Evolutionary conservation across 2,329 filamentous ascomycete species (phyloP).

Genomic region (Colletotrichum sidae): DNA sequence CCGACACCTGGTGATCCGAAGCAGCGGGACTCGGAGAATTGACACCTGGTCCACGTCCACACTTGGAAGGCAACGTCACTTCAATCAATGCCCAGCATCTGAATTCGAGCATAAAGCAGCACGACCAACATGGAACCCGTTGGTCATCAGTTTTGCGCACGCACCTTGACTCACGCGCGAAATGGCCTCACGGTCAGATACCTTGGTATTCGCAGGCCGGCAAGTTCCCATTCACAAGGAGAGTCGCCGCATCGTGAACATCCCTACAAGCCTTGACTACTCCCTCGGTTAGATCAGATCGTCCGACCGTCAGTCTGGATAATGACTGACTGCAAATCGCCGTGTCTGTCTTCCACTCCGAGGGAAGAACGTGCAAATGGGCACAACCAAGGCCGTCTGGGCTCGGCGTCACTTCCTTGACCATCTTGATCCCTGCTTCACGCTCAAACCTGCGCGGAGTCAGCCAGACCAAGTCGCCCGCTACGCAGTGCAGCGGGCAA

Average conservation of each 20-base stretch:
- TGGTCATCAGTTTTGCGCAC: constrained; percentile 20
- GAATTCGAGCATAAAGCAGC: constrained; percentile 25
- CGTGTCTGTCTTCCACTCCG: constrained; percentile 16
- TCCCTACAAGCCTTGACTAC: constrained; percentile 25
- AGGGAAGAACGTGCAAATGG: constrained; percentile 17
- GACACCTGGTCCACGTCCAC: constrained; percentile 14
- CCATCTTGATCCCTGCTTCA: constrained; percentile 7
- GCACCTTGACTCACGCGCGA: constrained; percentile 6
- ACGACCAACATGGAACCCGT: constrained; percentile 18
- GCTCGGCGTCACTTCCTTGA: constrained; percentile 17
- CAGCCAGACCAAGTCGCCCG: constrained; percentile 10
- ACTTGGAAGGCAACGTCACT: constrained; percentile 14
- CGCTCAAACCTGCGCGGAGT: constrained; percentile 20
- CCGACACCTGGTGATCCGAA: constrained; percentile 11
- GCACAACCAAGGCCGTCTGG: constrained; percentile 22
- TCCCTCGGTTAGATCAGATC: constrained; percentile 19
- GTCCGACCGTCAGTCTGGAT: constrained; percentile 28
- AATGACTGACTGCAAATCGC: constrained; percentile 25
- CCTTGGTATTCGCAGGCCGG: neutral
- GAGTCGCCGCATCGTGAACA: neutral
- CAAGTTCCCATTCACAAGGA: neutral
- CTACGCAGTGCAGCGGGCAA: too few relatives aligned
- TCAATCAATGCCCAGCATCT: constrained; percentile 16
- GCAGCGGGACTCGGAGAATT: constrained; percentile 21
- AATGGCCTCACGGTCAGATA: neutral